Conservation (phyloP, 2,329 filamentous ascomycete genomes). For the Aspergillus sp. region DNA sequence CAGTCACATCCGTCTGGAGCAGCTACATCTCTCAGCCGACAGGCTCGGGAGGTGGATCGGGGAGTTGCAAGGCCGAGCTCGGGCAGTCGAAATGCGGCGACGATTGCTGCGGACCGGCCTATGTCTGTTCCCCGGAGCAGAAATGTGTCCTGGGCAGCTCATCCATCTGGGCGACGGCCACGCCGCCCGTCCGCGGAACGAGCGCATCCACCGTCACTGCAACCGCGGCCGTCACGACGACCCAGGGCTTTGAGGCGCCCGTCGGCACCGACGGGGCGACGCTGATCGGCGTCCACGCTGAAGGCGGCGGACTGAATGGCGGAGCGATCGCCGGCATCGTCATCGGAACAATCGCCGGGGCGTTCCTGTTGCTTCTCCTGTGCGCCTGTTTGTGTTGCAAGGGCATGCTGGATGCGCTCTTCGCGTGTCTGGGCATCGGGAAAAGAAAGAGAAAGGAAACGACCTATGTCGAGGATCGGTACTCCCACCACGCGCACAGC, state of each 20-base stretch:
- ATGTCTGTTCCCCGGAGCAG: conserved; percentile 40
- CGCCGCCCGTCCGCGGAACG: conserved; percentile 44
- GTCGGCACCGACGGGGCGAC: conserved; percentile 43
- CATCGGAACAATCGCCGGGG: conserved; percentile 47
- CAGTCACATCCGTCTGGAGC: conserved; percentile 56
- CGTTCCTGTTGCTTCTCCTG: conserved; percentile 45
- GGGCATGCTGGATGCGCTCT: conserved; percentile 38
- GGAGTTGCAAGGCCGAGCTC: conserved; percentile 48
- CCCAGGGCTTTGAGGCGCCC: conserved; percentile 46
- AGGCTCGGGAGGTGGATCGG: conserved; percentile 20
- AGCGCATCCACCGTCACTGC: conserved; percentile 46
- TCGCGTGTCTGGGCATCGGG: conserved; percentile 42
- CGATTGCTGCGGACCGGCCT: conserved; percentile 45
- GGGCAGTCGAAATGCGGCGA: conserved; percentile 45
- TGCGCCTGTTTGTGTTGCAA: conserved; percentile 46
- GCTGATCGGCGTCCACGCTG: conserved; percentile 32
- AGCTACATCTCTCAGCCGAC: conserved; percentile 29
- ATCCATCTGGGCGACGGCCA: conserved; percentile 37
- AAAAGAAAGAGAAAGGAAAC: conserved; percentile 37
- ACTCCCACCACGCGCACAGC: conserved; percentile 34
- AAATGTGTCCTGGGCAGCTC: conserved; percentile 43
- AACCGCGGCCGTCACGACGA: conserved; percentile 41
- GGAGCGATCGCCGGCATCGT: conserved; percentile 54
- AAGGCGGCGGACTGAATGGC: conserved; percentile 43
- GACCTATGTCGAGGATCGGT: conserved; percentile 40